These are phyloP conservation scores for Plasmodium berghei DNA, from an alignment of 169 alveolate species.

Conservation along the genomic window DNA sequence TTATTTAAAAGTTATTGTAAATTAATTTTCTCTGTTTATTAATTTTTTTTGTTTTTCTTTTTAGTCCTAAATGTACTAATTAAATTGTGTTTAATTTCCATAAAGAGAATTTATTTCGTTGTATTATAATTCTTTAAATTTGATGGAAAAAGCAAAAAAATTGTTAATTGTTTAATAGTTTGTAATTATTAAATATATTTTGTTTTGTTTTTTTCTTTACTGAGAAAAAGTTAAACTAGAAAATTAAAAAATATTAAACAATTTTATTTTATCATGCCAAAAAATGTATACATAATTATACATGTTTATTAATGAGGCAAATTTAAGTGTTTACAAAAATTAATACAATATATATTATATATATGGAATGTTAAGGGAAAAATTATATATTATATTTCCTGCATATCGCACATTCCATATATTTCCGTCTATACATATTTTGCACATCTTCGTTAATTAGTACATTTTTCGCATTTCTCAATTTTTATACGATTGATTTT, in stretches of 20 bases:
- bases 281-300: slow-evolving; percentile 5
- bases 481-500: slow-evolving; percentile 1
- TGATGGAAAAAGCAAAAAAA: slow-evolving; percentile 34
- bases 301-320: slow-evolving; percentile 17
- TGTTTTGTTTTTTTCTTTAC: slow-evolving; percentile 27
- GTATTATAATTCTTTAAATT: slow-evolving; percentile 36
- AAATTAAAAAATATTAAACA: slow-evolving; percentile 23
- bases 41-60: slow-evolving; percentile 12
- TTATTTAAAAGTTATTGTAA: slow-evolving; percentile 25
- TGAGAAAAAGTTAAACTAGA: slow-evolving; percentile 4
- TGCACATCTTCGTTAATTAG: background rate
- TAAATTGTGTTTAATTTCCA: slow-evolving; percentile 33
- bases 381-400: background rate
- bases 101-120: slow-evolving; percentile 11
- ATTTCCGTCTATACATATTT: background rate
- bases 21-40: slow-evolving; percentile 24
- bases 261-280: slow-evolving; percentile 9
- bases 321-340: slow-evolving; percentile 19
- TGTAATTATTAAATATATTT: slow-evolving; percentile 32
- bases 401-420: background rate
- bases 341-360: slow-evolving; percentile 5
- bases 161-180: slow-evolving; percentile 47
- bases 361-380: slow-evolving; percentile 3
- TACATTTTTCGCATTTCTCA: slow-evolving; percentile 2
- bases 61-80: slow-evolving; percentile 14